phyloP scores from a whole-genome alignment of 306 rosid species.

The Boehmeria nivea region DNA sequence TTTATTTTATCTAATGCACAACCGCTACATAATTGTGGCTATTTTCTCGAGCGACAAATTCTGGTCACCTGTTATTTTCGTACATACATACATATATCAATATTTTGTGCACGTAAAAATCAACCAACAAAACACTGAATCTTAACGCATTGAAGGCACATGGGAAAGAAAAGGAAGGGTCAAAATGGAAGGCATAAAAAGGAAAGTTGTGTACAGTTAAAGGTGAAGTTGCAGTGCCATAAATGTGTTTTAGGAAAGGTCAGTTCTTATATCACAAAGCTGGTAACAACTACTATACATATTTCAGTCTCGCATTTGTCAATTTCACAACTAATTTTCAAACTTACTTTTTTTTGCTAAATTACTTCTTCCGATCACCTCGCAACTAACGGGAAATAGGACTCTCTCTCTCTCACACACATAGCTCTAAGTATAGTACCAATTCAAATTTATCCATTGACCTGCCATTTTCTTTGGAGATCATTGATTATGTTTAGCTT shows the following conservation, averaged over 20 bases:
- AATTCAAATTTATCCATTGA: neutral
- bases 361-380: neutral
- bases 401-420: neutral
- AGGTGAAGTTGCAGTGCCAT: neutral
- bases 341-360: neutral
- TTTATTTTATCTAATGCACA: too few relatives aligned
- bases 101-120: neutral
- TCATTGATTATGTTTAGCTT: too few relatives aligned
- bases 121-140: neutral
- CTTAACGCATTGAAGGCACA: neutral
- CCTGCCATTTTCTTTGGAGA: too few relatives aligned
- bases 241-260: constrained; percentile 3
- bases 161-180: neutral
- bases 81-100: too few relatives aligned
- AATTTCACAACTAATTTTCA: constrained; percentile 8
- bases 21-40: too few relatives aligned
- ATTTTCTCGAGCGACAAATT: too few relatives aligned
- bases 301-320: neutral
- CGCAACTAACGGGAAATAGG: constrained; percentile 3
- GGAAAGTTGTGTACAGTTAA: neutral
- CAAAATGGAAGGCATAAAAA: neutral
- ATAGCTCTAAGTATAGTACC: neutral
- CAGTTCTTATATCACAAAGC: constrained; percentile 7
- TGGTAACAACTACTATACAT: neutral
- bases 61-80: too few relatives aligned